These are phyloP conservation scores for Gracilaria vermiculophylla DNA, from an alignment of 23 red algal species.

Conservation along the genomic window DNA sequence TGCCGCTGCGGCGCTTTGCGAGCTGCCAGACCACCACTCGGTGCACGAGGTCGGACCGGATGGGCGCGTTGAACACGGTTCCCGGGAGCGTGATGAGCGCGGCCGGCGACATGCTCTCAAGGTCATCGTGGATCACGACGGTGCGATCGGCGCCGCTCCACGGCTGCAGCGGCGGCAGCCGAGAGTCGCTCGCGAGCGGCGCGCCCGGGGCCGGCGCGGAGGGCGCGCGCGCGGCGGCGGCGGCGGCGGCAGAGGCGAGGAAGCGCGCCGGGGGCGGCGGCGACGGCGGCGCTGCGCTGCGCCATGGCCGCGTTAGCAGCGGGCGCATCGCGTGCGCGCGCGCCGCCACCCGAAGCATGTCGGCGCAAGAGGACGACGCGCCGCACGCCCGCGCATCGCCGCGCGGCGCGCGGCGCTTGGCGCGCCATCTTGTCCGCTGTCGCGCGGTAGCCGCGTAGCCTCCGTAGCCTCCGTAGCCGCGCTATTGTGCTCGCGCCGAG, in stretches of 20 bases:
- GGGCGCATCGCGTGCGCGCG: too few relatives aligned
- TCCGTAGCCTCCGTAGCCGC: too few relatives aligned
- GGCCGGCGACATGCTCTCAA: slow-evolving; percentile 66
- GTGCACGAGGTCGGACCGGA: slow-evolving; percentile 90
- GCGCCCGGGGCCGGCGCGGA: neutral
- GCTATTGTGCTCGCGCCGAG: neutral
- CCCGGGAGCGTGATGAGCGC: slow-evolving; percentile 55
- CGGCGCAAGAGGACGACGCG: neutral
- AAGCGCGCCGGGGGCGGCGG: too few relatives aligned
- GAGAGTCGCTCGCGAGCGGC: neutral
- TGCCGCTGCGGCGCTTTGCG: slow-evolving; percentile 75
- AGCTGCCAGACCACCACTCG: slow-evolving; percentile 83
- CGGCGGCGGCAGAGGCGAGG: neutral
- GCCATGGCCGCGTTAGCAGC: neutral
- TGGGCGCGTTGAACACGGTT: slow-evolving; percentile 80
- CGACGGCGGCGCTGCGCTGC: neutral
- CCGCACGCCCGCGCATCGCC: too few relatives aligned
- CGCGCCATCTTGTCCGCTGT: too few relatives aligned
- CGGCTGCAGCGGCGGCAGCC: slow-evolving; percentile 19
- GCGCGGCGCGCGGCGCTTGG: too few relatives aligned
- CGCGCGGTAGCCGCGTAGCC: too few relatives aligned
- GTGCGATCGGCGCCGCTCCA: slow-evolving; percentile 77
- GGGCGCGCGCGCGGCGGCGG: neutral
- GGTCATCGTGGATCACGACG: slow-evolving; percentile 57
- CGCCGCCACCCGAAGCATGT: too few relatives aligned